These are phyloP conservation scores for Russula virescens DNA, from an alignment of 768 basidiomycete species.

Conservation along the genomic window DNA sequence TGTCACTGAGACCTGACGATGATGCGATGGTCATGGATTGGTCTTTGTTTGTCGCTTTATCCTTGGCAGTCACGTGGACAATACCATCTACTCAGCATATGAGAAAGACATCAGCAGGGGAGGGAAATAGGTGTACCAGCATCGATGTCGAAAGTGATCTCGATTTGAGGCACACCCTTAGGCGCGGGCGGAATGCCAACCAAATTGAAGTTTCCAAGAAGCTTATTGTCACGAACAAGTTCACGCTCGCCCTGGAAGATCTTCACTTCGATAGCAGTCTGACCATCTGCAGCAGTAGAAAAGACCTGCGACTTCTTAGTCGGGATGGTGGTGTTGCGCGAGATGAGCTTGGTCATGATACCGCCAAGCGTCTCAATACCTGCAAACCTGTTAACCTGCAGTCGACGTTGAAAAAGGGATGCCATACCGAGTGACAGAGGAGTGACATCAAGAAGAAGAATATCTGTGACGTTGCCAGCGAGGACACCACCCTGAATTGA, in stretches of 20 bases:
- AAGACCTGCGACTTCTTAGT: conserved; percentile 99
- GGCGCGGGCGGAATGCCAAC: conserved; percentile 89
- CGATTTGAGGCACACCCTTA: conserved; percentile 72
- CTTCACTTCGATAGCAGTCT: conserved; percentile 99
- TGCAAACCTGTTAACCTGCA: too few relatives aligned
- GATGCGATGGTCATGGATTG: conserved; percentile 98
- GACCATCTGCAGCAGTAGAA: conserved; percentile 98
- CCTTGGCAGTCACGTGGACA: conserved; percentile 95
- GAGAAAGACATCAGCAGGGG: background rate
- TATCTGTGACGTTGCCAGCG: conserved; percentile 93
- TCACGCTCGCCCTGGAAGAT: conserved; percentile 99
- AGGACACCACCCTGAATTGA: conserved; percentile 98
- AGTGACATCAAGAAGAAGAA: conserved; percentile 92
- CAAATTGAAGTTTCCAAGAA: conserved; percentile 99
- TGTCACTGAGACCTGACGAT: conserved; percentile 92
- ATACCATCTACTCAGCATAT: conserved; percentile 62
- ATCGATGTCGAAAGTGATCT: conserved; percentile 95
- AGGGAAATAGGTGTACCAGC: conserved; percentile 50
- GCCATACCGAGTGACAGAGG: conserved; percentile 86
- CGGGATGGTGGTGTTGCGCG: conserved; percentile 97
- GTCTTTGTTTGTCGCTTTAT: conserved; percentile 86
- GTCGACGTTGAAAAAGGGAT: background rate
- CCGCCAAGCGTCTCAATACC: conserved; percentile 54
- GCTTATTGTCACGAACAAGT: conserved; percentile 95
- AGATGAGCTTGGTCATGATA: conserved; percentile 99